Evolutionary conservation across 2,329 filamentous ascomycete genomes (phyloP), one percentile per base, ranked within the genome.

Genomic region (Berkeleyomyces basicola): DNA sequence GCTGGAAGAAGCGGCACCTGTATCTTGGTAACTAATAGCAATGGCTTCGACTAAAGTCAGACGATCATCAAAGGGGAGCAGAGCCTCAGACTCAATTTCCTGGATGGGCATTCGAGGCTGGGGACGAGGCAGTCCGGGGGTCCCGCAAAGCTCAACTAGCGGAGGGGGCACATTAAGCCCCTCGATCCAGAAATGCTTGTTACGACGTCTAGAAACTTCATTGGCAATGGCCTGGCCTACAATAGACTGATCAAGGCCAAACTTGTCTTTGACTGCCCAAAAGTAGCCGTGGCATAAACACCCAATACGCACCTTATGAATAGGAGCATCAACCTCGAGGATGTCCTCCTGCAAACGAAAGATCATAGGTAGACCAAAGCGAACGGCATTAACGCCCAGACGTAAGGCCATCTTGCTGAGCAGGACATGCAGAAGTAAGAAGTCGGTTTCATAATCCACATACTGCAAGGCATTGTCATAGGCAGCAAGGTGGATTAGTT

Each of bases 211-310:
- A 9, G 81, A 77, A 64, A 96, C 87, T 71, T 96, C 91, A 63
- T 82, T 83, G 62, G 86, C 81, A 42, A 96, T 83, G 6, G 83
- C 83, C 61, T 80, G 79, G 6, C 89, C 90, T 16, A 88, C 79
- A 0, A 79, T 76, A 0, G 86, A 84, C 5, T 78, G 78, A 61
- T 91, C 86, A 65, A 95, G 85, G 55, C 88, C 82, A 66, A 96
- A 91, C 62, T 82, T 85, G 64, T 91, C 85, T 3, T 82, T 84
- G 65, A 96, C 71, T 0, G 83, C 81, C 86, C 88, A 92, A 64
- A 96, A 84, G 72, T 96, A 96, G 7, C 90, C 91, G 69, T 95
- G 88, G 59, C 92, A 88, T 63, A 97, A 76, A 70, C 87, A 90
- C 39, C 88, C 90, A 51, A 95, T 77, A 51, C 88, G 86, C 46